Conservation (phyloP, 495 filamentous ascomycete genomes). For the Talaromyces trachyspermus region DNA sequence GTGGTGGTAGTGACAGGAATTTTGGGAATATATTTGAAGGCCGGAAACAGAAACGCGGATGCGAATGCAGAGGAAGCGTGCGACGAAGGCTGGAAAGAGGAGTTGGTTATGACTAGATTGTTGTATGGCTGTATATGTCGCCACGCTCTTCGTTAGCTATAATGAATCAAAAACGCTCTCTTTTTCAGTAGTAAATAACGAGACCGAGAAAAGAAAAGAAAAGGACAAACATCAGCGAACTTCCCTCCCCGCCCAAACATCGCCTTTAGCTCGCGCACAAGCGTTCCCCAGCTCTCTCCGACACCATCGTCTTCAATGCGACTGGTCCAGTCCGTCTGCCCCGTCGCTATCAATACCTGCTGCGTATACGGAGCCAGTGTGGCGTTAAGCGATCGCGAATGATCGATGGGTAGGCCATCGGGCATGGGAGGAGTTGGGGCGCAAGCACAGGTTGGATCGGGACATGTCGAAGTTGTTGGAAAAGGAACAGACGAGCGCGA, state of each 20-base stretch:
- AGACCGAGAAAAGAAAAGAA: not conserved
- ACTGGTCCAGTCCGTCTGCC: conserved; percentile 69
- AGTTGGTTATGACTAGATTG: conserved; percentile 65
- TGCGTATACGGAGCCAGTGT: conserved; percentile 74
- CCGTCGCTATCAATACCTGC: conserved; percentile 78
- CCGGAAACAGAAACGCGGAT: conserved; percentile 67
- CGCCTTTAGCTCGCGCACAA: conserved; percentile 64
- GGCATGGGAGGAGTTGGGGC: conserved; percentile 56
- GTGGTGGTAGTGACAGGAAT: conserved; percentile 37
- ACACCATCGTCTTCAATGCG: conserved; percentile 58
- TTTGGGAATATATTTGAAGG: conserved; percentile 67
- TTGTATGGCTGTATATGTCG: conserved; percentile 59
- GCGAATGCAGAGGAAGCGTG: conserved; percentile 33
- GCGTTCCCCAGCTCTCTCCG: conserved; percentile 35
- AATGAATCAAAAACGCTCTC: not conserved
- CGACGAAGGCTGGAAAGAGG: conserved; percentile 52
- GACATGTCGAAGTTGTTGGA: conserved; percentile 55
- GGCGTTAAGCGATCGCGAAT: conserved; percentile 55
- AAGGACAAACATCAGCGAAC: conserved; percentile 55
- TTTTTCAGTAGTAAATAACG: conserved; percentile 1
- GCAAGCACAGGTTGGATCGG: conserved; percentile 65
- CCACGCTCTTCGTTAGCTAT: not conserved
- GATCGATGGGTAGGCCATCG: conserved; percentile 67
- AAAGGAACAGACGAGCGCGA: conserved; percentile 17
- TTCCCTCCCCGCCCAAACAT: conserved; percentile 58